phyloP scores from a whole-genome alignment of 2,329 filamentous ascomycete species.

The Teratosphaeria viscida region DNA sequence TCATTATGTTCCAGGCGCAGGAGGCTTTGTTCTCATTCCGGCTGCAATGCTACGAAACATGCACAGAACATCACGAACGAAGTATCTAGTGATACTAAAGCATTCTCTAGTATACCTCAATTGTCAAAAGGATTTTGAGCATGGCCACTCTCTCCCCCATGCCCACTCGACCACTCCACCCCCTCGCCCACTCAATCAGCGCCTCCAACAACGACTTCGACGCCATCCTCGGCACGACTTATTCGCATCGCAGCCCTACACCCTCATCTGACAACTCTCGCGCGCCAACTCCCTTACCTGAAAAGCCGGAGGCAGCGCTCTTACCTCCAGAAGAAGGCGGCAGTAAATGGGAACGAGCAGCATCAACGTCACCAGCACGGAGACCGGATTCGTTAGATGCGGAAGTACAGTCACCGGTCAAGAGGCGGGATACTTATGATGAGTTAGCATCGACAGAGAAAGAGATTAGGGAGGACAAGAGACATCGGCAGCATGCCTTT shows the following conservation, averaged over 20 bases:
- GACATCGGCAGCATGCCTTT: neutral
- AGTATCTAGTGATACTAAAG: neutral
- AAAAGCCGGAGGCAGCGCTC: neutral
- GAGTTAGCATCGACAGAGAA: neutral
- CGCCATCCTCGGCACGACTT: neutral
- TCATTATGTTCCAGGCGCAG: neutral
- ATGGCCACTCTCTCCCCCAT: neutral
- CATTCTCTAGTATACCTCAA: neutral
- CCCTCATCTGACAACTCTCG: neutral
- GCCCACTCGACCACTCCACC: neutral
- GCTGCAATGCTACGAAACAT: neutral
- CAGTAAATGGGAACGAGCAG: neutral
- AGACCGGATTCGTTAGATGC: neutral
- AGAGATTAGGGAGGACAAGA: neutral
- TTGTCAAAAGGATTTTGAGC: neutral
- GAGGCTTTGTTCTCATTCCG: neutral
- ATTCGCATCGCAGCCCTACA: neutral
- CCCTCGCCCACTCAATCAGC: neutral
- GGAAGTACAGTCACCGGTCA: neutral
- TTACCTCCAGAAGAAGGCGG: neutral
- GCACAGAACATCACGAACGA: neutral
- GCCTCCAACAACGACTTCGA: neutral
- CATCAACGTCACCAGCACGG: neutral
- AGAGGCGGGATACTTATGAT: neutral
- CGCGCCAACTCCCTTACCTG: neutral